These are phyloP conservation scores for sunflower (Helianthus annuus) DNA, from an alignment of 129 eudicot species.

Conservation along the genomic window HanXRQr2.0-SUNRISE NC_035434.2:21015833-21016332, in stretches of 20 bases:
- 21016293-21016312: background rate
- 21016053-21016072: constrained; percentile 59
- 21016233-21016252: background rate
- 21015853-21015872: constrained; percentile 76
- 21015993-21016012: constrained; percentile 80
- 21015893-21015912: constrained; percentile 1
- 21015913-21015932: background rate
- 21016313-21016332: constrained; percentile 63
- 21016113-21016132: background rate
- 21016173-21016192: background rate
- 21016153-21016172: too few species aligned
- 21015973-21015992: constrained; percentile 72
- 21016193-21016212: background rate
- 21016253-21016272: background rate
- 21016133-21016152: too few species aligned
- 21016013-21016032: constrained; percentile 71
- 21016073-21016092: background rate
- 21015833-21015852: constrained; percentile 90
- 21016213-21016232: background rate
- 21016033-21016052: constrained; percentile 89
- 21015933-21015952: background rate
- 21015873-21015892: constrained; percentile 56
- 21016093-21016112: background rate
- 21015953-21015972: constrained; percentile 80
- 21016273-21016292: background rate